Conservation (phyloP, 495 filamentous ascomycete genomes). For the Lasiosphaeris hirsuta region DNA sequence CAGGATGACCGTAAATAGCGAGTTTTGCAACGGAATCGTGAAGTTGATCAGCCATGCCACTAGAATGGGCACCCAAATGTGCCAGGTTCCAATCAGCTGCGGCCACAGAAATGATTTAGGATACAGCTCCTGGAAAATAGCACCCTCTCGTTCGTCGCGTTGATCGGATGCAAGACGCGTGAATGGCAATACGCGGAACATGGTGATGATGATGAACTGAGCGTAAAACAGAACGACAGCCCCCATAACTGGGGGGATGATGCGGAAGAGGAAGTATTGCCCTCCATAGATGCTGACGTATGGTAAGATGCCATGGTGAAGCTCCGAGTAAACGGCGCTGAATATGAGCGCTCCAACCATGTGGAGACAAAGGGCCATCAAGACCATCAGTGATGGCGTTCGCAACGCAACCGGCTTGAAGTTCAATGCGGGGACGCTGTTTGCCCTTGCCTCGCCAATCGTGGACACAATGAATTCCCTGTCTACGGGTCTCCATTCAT, state of each 20-base stretch:
- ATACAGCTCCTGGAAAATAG: slow-evolving; percentile 52
- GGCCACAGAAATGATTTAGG: slow-evolving; percentile 50
- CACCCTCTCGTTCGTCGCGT: slow-evolving; percentile 43
- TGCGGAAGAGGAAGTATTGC: slow-evolving; percentile 83
- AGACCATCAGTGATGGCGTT: slow-evolving; percentile 52
- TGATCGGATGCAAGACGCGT: slow-evolving; percentile 63
- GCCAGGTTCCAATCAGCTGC: slow-evolving; percentile 41
- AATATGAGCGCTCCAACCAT: slow-evolving; percentile 72
- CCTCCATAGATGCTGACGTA: slow-evolving; percentile 63
- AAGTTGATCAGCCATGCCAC: slow-evolving; percentile 46
- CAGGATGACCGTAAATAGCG: slow-evolving; percentile 44
- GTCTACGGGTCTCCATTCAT: slow-evolving; percentile 29
- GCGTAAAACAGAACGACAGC: slow-evolving; percentile 69
- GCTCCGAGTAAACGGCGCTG: slow-evolving; percentile 66
- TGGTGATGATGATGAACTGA: slow-evolving; percentile 67
- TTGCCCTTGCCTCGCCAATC: slow-evolving; percentile 13
- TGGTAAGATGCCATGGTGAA: slow-evolving; percentile 59
- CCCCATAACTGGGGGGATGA: slow-evolving; percentile 76
- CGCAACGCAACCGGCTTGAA: slow-evolving; percentile 68
- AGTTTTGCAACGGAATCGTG: slow-evolving; percentile 46
- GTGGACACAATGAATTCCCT: slow-evolving; percentile 16
- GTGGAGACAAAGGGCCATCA: slow-evolving; percentile 59
- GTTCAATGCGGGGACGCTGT: slow-evolving; percentile 47
- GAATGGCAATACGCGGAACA: slow-evolving; percentile 78
- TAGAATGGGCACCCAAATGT: slow-evolving; percentile 42